phyloP scores from a whole-genome alignment of 129 eudicot species.

The Escallonia rubra region DNA sequence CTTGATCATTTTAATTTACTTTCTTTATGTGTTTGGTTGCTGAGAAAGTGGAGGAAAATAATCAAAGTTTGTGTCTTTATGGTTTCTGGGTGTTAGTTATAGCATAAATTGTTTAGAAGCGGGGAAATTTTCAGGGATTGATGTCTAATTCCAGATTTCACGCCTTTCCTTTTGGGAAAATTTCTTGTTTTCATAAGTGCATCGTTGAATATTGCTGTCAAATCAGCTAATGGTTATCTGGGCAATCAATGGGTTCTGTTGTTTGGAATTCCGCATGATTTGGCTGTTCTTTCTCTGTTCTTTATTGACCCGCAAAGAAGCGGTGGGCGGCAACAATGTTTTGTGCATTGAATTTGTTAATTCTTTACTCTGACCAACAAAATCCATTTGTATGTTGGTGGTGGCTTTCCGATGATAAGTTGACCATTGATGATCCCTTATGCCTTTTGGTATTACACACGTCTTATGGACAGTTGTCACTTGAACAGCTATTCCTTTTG shows the following conservation, averaged over 20 bases:
- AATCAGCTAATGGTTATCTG: no score
- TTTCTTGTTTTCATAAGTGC: no score
- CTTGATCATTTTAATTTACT: no score
- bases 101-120: background rate
- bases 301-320: slow-evolving; percentile 4
- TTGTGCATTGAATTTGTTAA: slow-evolving; percentile 11
- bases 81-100: background rate
- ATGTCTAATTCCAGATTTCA: no score
- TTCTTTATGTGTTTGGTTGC: no score
- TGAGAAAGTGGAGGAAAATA: no score
- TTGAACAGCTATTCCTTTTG: no score
- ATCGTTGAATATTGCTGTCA: no score
- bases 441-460: no score
- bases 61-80: background rate
- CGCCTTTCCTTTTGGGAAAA: background rate
- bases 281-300: slow-evolving; percentile 5
- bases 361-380: slow-evolving; percentile 13
- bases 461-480: no score
- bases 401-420: slow-evolving; percentile 11
- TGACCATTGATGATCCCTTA: slow-evolving; percentile 18
- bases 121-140: background rate
- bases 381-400: background rate
- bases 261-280: no score
- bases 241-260: no score
- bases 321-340: slow-evolving; percentile 13